Conservation (phyloP, 179 eudicot genomes). For the Corrigiola litoralis region DNA sequence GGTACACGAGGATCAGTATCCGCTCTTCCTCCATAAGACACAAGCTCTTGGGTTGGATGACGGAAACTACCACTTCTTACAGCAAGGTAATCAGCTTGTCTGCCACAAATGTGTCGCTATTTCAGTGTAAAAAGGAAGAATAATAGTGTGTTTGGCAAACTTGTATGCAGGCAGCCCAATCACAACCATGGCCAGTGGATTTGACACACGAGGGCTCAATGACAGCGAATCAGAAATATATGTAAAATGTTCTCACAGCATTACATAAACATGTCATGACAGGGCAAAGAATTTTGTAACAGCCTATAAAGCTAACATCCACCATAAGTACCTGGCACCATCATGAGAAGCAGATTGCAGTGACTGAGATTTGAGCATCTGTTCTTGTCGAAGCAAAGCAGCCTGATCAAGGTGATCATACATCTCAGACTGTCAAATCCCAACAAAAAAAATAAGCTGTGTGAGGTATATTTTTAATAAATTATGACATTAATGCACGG, state of each 20-base stretch:
- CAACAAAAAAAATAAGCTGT: neutral
- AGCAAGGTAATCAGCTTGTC: conserved; percentile 96
- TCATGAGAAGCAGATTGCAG: conserved; percentile 76
- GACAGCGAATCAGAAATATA: neutral
- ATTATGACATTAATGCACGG: too few species aligned
- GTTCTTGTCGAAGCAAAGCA: conserved; percentile 55
- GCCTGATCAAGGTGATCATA: conserved; percentile 82
- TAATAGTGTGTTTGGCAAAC: conserved; percentile 17
- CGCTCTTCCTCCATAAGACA: conserved; percentile 66
- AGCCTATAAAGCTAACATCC: conserved; percentile 7
- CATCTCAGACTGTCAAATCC: conserved; percentile 53
- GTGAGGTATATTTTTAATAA: neutral
- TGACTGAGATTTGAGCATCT: conserved; percentile 61
- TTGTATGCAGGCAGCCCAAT: conserved; percentile 16
- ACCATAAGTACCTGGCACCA: conserved; percentile 59
- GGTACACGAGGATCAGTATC: conserved; percentile 71
- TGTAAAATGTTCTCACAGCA: neutral
- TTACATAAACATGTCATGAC: neutral
- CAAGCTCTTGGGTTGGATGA: conserved; percentile 63
- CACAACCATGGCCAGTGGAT: conserved; percentile 6
- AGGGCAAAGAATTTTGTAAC: neutral
- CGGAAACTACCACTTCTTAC: conserved; percentile 60
- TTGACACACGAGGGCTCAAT: conserved; percentile 6
- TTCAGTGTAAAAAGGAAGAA: conserved; percentile 49
- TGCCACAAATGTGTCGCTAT: conserved; percentile 81